A percentile compares a stretch with the other conserved stretches of the same genome.
These are phyloP conservation scores for Colletotrichum tofieldiae DNA, from an alignment of 2,329 filamentous ascomycete genomes.

Conservation along the genomic window DNA sequence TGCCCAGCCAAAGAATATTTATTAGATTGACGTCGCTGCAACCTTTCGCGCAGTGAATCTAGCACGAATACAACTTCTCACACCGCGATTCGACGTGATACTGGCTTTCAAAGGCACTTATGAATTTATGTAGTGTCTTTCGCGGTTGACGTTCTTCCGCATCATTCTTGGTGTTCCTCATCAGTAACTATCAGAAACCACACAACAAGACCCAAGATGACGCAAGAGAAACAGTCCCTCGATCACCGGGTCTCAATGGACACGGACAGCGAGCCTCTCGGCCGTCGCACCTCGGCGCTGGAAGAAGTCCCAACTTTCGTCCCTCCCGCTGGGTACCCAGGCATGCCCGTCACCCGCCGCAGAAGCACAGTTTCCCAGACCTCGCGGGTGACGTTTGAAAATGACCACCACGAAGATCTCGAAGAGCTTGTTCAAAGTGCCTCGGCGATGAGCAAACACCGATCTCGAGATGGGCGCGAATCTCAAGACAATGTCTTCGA, in stretches of 20 bases:
- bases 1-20: slow-evolving; percentile 18
- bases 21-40: slow-evolving; percentile 21
- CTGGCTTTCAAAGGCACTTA: not conserved
- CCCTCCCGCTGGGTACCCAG: slow-evolving; percentile 25
- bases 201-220: slow-evolving; percentile 12
- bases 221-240: slow-evolving; percentile 6
- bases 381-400: slow-evolving; percentile 23
- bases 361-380: slow-evolving; percentile 33
- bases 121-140: not conserved
- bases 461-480: slow-evolving; percentile 28
- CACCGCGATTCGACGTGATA: not conserved
- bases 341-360: slow-evolving; percentile 25
- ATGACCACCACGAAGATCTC: slow-evolving; percentile 23
- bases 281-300: slow-evolving; percentile 28
- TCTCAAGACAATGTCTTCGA: slow-evolving; percentile 35
- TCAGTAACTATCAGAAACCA: not conserved
- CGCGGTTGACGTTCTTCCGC: not conserved
- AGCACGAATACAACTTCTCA: not conserved
- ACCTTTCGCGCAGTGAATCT: not conserved
- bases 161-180: not conserved
- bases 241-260: slow-evolving; percentile 26
- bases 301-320: slow-evolving; percentile 32
- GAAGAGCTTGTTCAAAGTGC: slow-evolving; percentile 30
- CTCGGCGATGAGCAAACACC: slow-evolving; percentile 24
- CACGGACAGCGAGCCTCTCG: slow-evolving; percentile 16